Evolutionary conservation across 2,329 filamentous ascomycete species (phyloP).

Genomic region (Leptographium lundbergii): DNA sequence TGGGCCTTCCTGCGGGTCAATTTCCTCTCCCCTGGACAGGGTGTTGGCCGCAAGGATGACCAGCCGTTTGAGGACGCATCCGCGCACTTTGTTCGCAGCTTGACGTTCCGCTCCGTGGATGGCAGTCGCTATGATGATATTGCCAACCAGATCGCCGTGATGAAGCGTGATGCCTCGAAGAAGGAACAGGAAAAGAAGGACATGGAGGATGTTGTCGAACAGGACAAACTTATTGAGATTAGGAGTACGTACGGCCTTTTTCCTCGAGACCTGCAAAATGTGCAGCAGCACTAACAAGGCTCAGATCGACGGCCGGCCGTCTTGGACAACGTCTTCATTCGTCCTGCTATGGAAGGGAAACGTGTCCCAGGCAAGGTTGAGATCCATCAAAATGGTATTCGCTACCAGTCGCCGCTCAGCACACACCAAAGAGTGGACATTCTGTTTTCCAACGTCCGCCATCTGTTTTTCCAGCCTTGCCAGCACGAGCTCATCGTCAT

Average conservation of each 20-base stretch:
- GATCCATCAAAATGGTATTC: constrained; percentile 97
- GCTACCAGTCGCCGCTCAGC: constrained; percentile 74
- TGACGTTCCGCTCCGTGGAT: constrained; percentile 89
- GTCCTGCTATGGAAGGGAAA: constrained; percentile 91
- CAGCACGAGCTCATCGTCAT: constrained; percentile 94
- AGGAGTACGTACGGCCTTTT: constrained; percentile 49
- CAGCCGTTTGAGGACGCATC: constrained; percentile 94
- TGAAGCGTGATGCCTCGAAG: constrained; percentile 86
- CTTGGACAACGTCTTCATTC: constrained; percentile 88
- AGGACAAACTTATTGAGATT: constrained; percentile 93
- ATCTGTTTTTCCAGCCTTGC: constrained; percentile 97
- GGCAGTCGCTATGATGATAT: constrained; percentile 83
- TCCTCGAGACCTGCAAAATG: background rate
- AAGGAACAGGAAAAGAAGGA: constrained; percentile 98
- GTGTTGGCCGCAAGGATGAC: constrained; percentile 93
- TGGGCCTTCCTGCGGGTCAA: constrained; percentile 94
- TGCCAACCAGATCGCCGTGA: constrained; percentile 82
- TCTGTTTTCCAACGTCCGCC: constrained; percentile 95
- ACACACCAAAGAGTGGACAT: constrained; percentile 80
- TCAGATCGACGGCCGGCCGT: constrained; percentile 77
- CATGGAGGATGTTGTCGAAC: constrained; percentile 97
- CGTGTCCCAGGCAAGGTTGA: constrained; percentile 91
- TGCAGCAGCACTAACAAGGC: constrained; percentile 23
- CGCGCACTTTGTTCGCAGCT: constrained; percentile 87
- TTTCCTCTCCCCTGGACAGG: constrained; percentile 91